Conservation (phyloP, 495 filamentous ascomycete species). For the Achaetomiella virescens region DNA sequence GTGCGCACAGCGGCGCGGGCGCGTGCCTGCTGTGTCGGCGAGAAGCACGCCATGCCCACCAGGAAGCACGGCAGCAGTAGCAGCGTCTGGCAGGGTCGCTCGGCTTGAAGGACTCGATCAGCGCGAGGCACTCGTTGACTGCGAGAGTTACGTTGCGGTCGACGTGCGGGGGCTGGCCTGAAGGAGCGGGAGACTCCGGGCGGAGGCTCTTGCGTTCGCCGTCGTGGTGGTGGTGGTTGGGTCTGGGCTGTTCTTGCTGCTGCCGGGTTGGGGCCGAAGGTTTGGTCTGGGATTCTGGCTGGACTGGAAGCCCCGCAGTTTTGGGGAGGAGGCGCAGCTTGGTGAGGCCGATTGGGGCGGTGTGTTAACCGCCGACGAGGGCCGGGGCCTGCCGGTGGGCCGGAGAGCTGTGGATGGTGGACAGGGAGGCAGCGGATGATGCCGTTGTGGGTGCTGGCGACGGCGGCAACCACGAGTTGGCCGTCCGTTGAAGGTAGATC, state of each 20-base stretch:
- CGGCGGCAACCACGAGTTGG: constrained; percentile 53
- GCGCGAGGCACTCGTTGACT: constrained; percentile 70
- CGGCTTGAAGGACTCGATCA: constrained; percentile 54
- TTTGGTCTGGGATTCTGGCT: constrained; percentile 16
- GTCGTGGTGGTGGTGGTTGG: background rate
- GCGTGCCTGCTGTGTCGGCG: constrained; percentile 58
- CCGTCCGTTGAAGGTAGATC: constrained; percentile 84
- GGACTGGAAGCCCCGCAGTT: background rate
- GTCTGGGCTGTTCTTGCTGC: constrained; percentile 8
- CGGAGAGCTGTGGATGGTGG: constrained; percentile 11
- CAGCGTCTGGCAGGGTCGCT: constrained; percentile 61
- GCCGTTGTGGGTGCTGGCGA: constrained; percentile 26
- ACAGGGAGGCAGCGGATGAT: constrained; percentile 24
- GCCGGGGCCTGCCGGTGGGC: constrained; percentile 5
- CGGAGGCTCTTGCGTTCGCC: constrained; percentile 7
- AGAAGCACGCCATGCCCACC: constrained; percentile 80
- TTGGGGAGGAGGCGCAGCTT: constrained; percentile 37
- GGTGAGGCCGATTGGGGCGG: constrained; percentile 38
- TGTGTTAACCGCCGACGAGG: constrained; percentile 27
- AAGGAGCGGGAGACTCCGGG: constrained; percentile 45
- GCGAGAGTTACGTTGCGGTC: constrained; percentile 64
- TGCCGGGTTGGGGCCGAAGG: constrained; percentile 3
- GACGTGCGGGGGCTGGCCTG: constrained; percentile 34
- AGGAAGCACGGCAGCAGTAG: constrained; percentile 85
- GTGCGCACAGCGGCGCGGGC: constrained; percentile 62